These are phyloP conservation scores for Metschnikowia continentalis DNA, from an alignment of 805 yeast species.

Conservation along the genomic window DNA sequence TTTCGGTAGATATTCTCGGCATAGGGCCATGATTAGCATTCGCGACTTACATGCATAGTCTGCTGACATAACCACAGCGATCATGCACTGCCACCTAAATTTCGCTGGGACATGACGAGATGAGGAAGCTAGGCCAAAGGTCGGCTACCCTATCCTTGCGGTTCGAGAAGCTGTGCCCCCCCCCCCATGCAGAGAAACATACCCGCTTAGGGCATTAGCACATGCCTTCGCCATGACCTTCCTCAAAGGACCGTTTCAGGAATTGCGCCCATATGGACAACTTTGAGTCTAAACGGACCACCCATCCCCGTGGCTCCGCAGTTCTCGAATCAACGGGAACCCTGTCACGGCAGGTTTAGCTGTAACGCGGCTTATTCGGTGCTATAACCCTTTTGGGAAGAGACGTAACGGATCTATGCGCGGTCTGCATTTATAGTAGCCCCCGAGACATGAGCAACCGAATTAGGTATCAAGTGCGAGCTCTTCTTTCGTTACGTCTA, in stretches of 20 bases:
- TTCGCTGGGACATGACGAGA: neutral
- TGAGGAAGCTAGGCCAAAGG: neutral
- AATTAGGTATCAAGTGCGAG: neutral
- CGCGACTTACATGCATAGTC: neutral
- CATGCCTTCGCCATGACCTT: too few species aligned
- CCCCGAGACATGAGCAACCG: neutral
- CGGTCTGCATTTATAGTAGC: neutral
- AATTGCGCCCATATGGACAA: neutral
- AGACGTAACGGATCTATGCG: neutral
- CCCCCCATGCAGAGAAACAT: neutral
- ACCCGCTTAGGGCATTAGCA: neutral
- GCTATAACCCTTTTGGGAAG: neutral
- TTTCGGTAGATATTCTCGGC: constrained; percentile 1
- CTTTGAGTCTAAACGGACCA: neutral
- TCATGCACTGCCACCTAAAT: neutral
- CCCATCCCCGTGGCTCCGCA: too few species aligned
- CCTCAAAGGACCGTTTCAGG: too few species aligned
- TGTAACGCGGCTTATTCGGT: neutral
- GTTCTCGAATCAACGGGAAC: neutral
- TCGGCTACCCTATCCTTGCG: neutral
- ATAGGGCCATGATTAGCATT: neutral
- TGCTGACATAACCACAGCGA: neutral
- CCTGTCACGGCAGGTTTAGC: too few species aligned
- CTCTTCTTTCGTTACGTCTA: neutral
- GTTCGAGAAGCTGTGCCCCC: neutral